Evolutionary conservation across 1,284 basidiomycete genomes (phyloP), one percentile per base, ranked within the genome.

Genomic region (Serendipita sp.): DNA sequence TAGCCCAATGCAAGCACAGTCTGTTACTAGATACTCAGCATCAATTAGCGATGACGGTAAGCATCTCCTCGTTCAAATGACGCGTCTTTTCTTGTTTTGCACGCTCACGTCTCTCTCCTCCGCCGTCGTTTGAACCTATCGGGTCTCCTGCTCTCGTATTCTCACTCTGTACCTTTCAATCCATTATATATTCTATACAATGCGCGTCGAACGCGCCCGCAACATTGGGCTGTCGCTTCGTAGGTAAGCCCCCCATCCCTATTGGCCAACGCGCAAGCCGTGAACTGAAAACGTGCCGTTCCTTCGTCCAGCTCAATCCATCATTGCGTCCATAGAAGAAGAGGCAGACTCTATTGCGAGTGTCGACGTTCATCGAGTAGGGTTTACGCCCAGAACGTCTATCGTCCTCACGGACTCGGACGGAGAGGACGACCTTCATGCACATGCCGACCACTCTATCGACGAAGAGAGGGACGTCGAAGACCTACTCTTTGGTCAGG

Each of bases 391-490:
- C 15, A 29, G 53, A 29, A 30, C 53, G n/a, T 58, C 53, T 8
- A 26, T 58, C 5, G 53, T 26, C 22, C 53, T 58, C 53, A 58
- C 53, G 12, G 53, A 58, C 32, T 22, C 53, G 32, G 53, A 58
- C 53, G 53, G 15, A 17, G 53, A 29, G 22, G 15, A 29, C 15
- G 53, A 58, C 17, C 26, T 10, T 8, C 6, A 58, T n/a, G 22
- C n/a, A n/a, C 32, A 22, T 26, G n/a, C 15, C 30, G 22, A 34
- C 32, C 15, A 29, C 1, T 58, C 53, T 10, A 58, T 58, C n/a
- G 26, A 58, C 32, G 53, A 58, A 10, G 53, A 58, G 53, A 17
- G 30, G 22, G 53, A 58, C 53, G 53, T 58, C 15, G 53, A 58
- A n/a, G 8, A n/a, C 22, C 17, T 58, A 10, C 53, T 58, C 32